A percentile compares a stretch with the other conserved stretches of the same genome.
Conservation (phyloP, 1,139 yeast species). For the Saccharomyces pastorianus region DNA sequence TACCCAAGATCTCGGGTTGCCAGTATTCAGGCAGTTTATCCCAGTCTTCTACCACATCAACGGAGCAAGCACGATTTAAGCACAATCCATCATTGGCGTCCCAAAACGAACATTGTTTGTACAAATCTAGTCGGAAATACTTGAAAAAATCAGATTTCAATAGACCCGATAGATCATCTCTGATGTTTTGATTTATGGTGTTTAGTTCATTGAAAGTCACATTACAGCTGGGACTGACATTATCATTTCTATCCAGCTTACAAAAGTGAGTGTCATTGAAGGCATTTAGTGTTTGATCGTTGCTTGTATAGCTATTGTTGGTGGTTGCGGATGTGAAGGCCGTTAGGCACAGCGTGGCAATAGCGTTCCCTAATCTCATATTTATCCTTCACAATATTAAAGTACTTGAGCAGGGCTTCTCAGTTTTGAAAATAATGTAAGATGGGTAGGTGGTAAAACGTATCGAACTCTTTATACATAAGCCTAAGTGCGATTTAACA, state of each 20-base stretch:
- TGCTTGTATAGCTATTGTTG: background rate
- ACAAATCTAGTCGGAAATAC: constrained; percentile 79
- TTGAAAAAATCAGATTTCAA: constrained; percentile 68
- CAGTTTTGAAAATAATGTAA: background rate
- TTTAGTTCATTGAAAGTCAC: constrained; percentile 50
- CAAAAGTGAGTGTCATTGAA: constrained; percentile 26
- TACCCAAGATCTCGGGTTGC: constrained; percentile 69
- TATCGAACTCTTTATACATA: background rate
- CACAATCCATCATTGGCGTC: constrained; percentile 72
- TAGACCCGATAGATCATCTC: constrained; percentile 49
- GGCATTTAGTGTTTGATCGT: background rate
- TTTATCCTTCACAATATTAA: background rate
- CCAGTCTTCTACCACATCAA: constrained; percentile 66
- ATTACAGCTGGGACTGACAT: constrained; percentile 38
- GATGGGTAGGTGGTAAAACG: background rate
- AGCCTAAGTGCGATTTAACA: background rate
- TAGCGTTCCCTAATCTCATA: background rate
- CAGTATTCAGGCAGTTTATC: constrained; percentile 61
- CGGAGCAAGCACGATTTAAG: constrained; percentile 89
- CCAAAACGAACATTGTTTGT: constrained; percentile 85
- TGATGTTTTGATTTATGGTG: constrained; percentile 40
- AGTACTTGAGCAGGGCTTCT: too few species aligned
- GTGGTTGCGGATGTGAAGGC: background rate
- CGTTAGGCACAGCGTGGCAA: background rate
- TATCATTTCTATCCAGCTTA: constrained; percentile 30